A percentile compares a stretch with the other conserved stretches of the same genome.
phyloP scores from a whole-genome alignment of 805 yeast genomes.

The Cyberlindnera mississippiensis region DNA sequence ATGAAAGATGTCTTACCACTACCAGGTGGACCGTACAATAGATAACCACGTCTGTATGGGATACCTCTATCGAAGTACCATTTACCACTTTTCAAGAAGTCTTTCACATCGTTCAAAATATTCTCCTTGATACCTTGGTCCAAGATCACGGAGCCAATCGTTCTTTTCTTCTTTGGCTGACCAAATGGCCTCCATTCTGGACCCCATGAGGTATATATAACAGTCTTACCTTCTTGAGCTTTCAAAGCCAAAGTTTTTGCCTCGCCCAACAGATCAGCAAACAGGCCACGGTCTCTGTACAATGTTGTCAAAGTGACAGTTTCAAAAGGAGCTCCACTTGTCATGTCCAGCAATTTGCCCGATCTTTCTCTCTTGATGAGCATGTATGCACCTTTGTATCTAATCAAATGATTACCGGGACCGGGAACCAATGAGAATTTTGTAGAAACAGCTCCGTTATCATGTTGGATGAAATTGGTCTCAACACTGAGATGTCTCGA shows the following conservation, averaged over 20 bases:
- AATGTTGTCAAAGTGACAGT: conserved; percentile 92
- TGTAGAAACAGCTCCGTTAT: conserved; percentile 86
- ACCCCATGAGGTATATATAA: conserved; percentile 91
- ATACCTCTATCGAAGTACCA: conserved; percentile 98
- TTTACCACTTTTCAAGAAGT: conserved; percentile 71
- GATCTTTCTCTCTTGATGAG: conserved; percentile 87
- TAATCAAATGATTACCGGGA: conserved; percentile 88
- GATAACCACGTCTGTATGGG: conserved; percentile 92
- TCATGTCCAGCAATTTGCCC: conserved; percentile 81
- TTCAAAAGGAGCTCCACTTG: conserved; percentile 91
- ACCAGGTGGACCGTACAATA: conserved; percentile 96
- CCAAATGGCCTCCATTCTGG: conserved; percentile 99
- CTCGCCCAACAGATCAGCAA: conserved; percentile 68
- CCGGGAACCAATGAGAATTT: conserved; percentile 93
- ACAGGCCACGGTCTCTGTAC: conserved; percentile 71
- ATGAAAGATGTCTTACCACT: conserved; percentile 94
- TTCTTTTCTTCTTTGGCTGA: conserved; percentile 83
- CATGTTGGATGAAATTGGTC: conserved; percentile 82
- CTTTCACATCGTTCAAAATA: conserved; percentile 69
- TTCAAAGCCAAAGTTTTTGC: conserved; percentile 81
- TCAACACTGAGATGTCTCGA: conserved; percentile 89
- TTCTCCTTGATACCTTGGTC: conserved; percentile 69
- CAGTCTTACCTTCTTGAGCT: conserved; percentile 89
- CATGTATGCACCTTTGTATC: conserved; percentile 84
- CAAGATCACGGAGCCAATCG: conserved; percentile 79